Base-by-base conservation (phyloP, 169 alveolate species). In the Cryptosporidium tyzzeri region DNA sequence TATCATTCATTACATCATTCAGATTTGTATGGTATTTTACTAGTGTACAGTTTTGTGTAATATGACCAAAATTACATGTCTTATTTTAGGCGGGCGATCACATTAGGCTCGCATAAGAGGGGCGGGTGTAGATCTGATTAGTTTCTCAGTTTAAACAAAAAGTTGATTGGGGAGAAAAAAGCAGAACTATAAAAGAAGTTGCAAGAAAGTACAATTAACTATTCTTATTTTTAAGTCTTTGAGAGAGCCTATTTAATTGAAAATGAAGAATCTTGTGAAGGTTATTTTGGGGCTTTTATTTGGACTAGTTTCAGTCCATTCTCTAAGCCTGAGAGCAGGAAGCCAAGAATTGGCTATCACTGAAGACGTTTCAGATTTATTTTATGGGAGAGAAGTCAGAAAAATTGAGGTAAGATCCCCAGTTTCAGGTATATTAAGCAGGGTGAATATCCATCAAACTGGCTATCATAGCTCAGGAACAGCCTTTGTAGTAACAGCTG, bases 41-140 rank as follows among this genome's bases (percentile, higher is more conserved):
- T 35, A 53, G 86, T 73, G 86, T 73, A 73, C 86, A 73, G 35
- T 37, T 55, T 39, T 53, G 70, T 73, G 70, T 59, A 73, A 37
- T 53, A 70, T 48, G 70, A 53, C 70, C 31, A 35, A 50, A n/a
- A 51, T 48, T 73, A 73, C 86, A 73, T 73, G 86, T 73, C 70
- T 73, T 73, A 59, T 50, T 53, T 33, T 58, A 73, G 86, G 86
- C 86, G 86, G 86, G 86, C 18, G 44, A 69, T 41, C 62, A 39
- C 84, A 39, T 44, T 16, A 10, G 58, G 58, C 51, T 58, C 62
- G 45, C 70, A 53, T 35, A 73, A 21, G 59, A 18, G 86, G 86
- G 70, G 86, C 86, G 86, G 86, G 86, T 73, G 86, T 51, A 73
- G 86, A 73, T 73, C 86, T 73, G 70, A 31, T 51, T 73, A 73